Base-by-base conservation (phyloP, 2,329 filamentous ascomycete species). In the Madurella fahalii region DNA sequence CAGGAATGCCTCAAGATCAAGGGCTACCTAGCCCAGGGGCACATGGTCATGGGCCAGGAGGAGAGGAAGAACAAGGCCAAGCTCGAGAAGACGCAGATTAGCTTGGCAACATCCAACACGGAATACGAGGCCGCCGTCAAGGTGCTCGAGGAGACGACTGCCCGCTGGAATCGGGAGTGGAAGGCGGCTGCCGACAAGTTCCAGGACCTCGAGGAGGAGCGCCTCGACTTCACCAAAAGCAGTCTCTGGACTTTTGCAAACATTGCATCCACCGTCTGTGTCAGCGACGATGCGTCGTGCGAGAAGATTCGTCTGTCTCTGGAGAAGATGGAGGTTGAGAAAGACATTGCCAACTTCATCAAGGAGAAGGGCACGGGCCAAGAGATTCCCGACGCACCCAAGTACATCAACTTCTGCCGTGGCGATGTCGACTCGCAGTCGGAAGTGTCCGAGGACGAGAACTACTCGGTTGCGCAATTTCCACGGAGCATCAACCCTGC, bases 1-100 rank as follows among this genome's bases (percentile, higher is more conserved):
- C 93, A 99, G 71, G 95, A 99, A 64, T 97, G 93, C 68, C 79
- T 99, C 43, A 94, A 96, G 70, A 97, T 99, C 71, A 99, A 99
- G 73, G 94, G 94, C 40, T 99, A 99, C 68, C 83, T 99, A 4
- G 94, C 95, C 4, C 94, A 99, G 72, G 94, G 94, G 9, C 95
- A 99, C 70, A 99, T 99, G 94, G 94, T 99, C 54, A 99, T 99
- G 94, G 94, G 94, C 13, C 94, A 99, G 65, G 94, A 99, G 70
- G 94, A 99, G 75, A 85, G 94, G 30, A 96, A 96, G 74, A 99
- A 99, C 72, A 99, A 99, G 74, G 92, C 93, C 18, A 97, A 96
- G 73, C 81, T 99, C 42, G 94, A 99, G 72, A 99, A 99, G 80
- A 97, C 94, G 1, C 94, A 99, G 70, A 94, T 96, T 64, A 95